A percentile compares a stretch with the other conserved stretches of the same genome.
phyloP scores from a whole-genome alignment of 768 basidiomycete species.

The Suillus placidus region DNA sequence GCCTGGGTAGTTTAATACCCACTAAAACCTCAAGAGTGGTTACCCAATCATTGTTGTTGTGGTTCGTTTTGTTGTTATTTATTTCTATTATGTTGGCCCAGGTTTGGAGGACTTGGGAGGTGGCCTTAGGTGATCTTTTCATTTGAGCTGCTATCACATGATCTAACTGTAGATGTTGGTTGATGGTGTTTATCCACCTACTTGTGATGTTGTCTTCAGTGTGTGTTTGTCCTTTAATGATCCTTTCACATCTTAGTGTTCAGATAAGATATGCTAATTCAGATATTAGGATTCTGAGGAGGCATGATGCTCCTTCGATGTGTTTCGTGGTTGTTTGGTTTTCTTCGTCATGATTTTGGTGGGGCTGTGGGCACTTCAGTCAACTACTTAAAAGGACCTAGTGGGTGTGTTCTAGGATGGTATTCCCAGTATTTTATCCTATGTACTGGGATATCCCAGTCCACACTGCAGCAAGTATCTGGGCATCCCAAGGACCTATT shows the following conservation, averaged over 20 bases:
- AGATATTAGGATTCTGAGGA: not conserved
- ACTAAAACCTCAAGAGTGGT: not conserved
- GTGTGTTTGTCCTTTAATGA: not conserved
- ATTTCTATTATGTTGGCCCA: not conserved
- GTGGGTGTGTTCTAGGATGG: not conserved
- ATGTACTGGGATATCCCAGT: not conserved
- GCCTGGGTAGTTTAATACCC: not conserved
- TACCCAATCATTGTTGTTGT: not conserved
- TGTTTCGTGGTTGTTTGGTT: too few species aligned
- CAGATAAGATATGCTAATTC: not conserved
- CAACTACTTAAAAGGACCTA: not conserved
- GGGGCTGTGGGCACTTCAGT: not conserved
- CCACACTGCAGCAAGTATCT: not conserved
- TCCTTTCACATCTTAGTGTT: not conserved
- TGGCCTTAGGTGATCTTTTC: not conserved
- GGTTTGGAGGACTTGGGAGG: not conserved
- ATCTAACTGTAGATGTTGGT: not conserved
- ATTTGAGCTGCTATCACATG: not conserved
- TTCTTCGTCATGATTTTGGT: not conserved
- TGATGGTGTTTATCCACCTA: not conserved
- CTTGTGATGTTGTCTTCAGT: not conserved
- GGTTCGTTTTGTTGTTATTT: too few species aligned
- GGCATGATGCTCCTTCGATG: not conserved
- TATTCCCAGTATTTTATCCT: not conserved
- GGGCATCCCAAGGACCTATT: not conserved